A percentile compares a stretch with the other conserved stretches of the same genome.
Evolutionary conservation across 768 basidiomycete genomes (phyloP).

Genomic region (Rubroboletus pulcherrimus): DNA sequence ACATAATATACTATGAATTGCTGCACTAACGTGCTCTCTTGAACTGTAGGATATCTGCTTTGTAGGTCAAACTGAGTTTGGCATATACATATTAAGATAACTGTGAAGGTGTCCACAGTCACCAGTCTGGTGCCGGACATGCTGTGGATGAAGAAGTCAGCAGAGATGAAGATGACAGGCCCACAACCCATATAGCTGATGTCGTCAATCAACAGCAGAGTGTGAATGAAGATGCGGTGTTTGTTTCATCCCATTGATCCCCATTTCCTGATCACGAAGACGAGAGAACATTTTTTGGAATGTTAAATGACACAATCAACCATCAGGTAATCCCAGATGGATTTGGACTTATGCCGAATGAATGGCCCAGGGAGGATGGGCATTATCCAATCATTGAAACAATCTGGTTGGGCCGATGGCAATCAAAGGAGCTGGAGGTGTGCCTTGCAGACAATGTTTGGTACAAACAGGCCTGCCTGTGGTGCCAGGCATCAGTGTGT

Average conservation of each 20-base stretch:
- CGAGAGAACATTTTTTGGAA: neutral
- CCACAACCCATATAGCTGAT: neutral
- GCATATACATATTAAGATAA: constrained; percentile 9
- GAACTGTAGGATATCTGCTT: constrained; percentile 7
- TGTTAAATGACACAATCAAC: neutral
- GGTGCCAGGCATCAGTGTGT: constrained; percentile 11
- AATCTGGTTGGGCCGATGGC: neutral
- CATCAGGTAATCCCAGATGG: neutral
- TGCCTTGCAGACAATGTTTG: constrained; percentile 7
- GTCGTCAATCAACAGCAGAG: neutral
- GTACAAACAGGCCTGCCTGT: constrained; percentile 6
- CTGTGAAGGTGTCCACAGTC: neutral
- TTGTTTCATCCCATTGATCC: neutral
- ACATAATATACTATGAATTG: neutral
- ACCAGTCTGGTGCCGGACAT: constrained; percentile 2
- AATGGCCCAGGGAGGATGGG: constrained; percentile 18
- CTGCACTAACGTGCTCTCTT: neutral
- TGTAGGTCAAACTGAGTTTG: constrained; percentile 10
- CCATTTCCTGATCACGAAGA: constrained; percentile 10
- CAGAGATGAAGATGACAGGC: neutral
- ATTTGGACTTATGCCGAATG: too few species aligned
- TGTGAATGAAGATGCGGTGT: constrained; percentile 2
- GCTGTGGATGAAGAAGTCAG: neutral
- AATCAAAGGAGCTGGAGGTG: constrained; percentile 1
- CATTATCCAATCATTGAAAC: constrained; percentile 11